Percentiles rank a stretch among this genome's conserved stretches.
phyloP scores from a whole-genome alignment of 176 grass and related monocot species.

The Oryza brachyantha region DNA sequence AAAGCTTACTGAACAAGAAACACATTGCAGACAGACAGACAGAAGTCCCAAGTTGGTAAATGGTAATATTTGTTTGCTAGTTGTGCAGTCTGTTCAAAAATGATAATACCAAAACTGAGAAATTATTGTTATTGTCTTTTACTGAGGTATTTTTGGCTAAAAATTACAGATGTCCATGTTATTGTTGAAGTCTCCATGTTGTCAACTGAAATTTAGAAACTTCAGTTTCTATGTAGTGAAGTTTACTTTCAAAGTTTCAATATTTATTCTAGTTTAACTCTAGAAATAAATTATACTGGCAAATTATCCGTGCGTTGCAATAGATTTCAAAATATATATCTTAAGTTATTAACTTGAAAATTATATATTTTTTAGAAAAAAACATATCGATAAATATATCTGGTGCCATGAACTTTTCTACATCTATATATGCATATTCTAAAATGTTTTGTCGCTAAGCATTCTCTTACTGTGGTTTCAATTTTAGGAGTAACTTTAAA shows the following conservation, averaged over 20 bases:
- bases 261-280: slow-evolving; percentile 22
- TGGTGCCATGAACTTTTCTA: background rate
- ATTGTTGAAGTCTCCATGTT: background rate
- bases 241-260: background rate
- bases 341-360: too few relatives aligned
- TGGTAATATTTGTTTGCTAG: background rate
- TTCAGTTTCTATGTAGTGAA: slow-evolving; percentile 5
- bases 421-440: slow-evolving; percentile 8
- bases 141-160: background rate
- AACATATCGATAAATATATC: too few relatives aligned
- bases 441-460: background rate
- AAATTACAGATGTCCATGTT: background rate
- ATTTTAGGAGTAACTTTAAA: slow-evolving; percentile 14
- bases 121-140: background rate
- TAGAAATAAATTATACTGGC: slow-evolving; percentile 10
- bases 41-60: background rate
- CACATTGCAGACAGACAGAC: background rate
- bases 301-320: too few relatives aligned
- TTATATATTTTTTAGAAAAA: too few relatives aligned
- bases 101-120: background rate
- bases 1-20: slow-evolving; percentile 18
- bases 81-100: slow-evolving; percentile 10
- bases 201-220: background rate
- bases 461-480: slow-evolving; percentile 9
- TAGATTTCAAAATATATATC: too few relatives aligned